Evolutionary conservation across 106 monocot species (phyloP), one percentile per base, ranked within the genome.

Genomic region (Phalaenopsis equestris): DNA sequence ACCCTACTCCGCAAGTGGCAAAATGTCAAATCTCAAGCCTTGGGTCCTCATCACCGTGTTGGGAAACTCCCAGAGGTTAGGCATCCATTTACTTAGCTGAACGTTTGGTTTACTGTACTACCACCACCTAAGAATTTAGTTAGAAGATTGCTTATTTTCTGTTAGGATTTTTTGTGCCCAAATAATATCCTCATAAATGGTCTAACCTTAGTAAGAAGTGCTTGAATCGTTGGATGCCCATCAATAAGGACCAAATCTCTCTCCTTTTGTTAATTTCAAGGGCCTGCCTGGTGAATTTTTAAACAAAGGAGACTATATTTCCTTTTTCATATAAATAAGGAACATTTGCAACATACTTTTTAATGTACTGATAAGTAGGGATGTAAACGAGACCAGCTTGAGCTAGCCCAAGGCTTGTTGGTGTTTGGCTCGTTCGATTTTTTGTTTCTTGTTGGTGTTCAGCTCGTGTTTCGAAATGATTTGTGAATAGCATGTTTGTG

Each of bases 1-100:
- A 79, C 56, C 77, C 56, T 98, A n/a, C 89, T 98, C 21, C 89
- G 86, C 74, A 94, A 88, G 78, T 98, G 98, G 98, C 98, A 98
- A 76, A 83, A 82, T 4, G 73, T 88, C 39, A 98, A 98, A 88
- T 94, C 90, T 48, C 85, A 84, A 55, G 98, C 98, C 3, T 73
- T 98, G 84, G 98, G 94, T 30, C 82, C 88, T 70, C 74, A 89
- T 78, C 98, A 98, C 83, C 80, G 16, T 81, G 77, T 89, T 75
- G 79, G 72, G 41, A 77, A 83, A 72, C 80, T 98, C 37, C 73
- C 90, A 70, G 91, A 92, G 88, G 98, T 98, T 57, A 85, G 80
- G 12, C n/a, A 47, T 56, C 36, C 74, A 74, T 74, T 74, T 41
- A 10, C 72, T 41, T 72, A 15, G 15, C 41, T 72, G 72, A 67